These are phyloP conservation scores for Aspergillus egyptiacus DNA, from an alignment of 495 filamentous ascomycete genomes.

Conservation along the genomic window DNA sequence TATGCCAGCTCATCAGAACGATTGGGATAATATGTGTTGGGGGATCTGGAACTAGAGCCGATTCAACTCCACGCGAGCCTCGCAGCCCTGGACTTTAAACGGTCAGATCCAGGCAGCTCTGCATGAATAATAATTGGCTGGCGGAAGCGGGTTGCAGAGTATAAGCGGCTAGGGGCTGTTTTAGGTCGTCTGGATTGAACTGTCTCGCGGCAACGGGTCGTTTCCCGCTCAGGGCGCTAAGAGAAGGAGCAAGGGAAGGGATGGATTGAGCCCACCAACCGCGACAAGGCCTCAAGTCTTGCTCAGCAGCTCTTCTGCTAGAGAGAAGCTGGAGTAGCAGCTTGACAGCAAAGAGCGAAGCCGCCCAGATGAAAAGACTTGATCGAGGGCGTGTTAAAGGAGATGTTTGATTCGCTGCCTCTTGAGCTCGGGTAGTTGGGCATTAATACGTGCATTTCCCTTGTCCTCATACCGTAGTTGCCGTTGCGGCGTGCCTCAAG, in stretches of 20 bases:
- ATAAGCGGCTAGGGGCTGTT: conserved; percentile 11
- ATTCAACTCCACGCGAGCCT: conserved; percentile 7
- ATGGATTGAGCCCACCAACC: not conserved
- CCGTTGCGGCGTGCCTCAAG: conserved; percentile 7
- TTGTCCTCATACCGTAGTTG: conserved; percentile 4
- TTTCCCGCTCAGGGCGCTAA: conserved; percentile 5
- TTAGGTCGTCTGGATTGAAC: conserved; percentile 1
- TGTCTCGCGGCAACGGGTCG: conserved; percentile 9
- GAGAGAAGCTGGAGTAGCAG: conserved; percentile 16
- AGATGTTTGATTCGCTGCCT: conserved; percentile 27
- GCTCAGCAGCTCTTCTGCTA: not conserved
- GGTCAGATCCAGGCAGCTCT: conserved; percentile 32
- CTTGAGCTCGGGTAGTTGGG: conserved; percentile 30
- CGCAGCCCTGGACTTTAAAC: conserved; percentile 18
- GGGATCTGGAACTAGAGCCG: conserved; percentile 7
- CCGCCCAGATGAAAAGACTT: conserved; percentile 9
- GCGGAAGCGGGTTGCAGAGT: conserved; percentile 15
- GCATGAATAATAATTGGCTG: conserved; percentile 28
- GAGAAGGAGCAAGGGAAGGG: not conserved
- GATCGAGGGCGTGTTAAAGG: conserved; percentile 9
- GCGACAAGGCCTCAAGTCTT: not conserved
- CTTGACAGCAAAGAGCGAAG: conserved; percentile 20
- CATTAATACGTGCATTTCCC: conserved; percentile 30
- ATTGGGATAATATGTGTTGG: conserved; percentile 13
- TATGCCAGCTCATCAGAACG: conserved; percentile 33